Percentiles rank a stretch among this genome's conserved stretches.
These are phyloP conservation scores for Aegle marmelos DNA, from an alignment of 345 rosid species.

Conservation along the genomic window DNA sequence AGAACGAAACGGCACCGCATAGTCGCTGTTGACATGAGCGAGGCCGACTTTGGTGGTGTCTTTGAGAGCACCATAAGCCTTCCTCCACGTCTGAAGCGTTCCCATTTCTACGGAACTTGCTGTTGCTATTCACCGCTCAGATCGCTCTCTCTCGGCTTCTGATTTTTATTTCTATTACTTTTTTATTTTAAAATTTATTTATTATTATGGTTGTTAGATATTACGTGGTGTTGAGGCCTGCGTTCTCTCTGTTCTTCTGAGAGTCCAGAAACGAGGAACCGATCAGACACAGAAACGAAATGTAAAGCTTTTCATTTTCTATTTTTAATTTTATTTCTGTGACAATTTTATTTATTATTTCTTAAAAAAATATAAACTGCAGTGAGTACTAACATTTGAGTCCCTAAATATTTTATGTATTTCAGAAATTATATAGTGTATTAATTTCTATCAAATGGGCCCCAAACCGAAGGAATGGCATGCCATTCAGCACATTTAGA, in stretches of 20 bases:
- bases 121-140: constrained; percentile 15
- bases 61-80: constrained; percentile 93
- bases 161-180: background rate
- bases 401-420: background rate
- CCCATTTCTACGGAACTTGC: constrained; percentile 63
- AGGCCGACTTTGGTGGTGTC: constrained; percentile 99
- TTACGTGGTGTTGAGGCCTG: constrained; percentile 32
- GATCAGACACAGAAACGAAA: background rate
- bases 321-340: background rate
- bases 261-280: background rate
- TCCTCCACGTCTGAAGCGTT: constrained; percentile 94
- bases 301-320: background rate
- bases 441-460: no score
- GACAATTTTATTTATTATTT: background rate
- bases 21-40: constrained; percentile 98
- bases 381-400: background rate
- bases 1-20: constrained; percentile 50
- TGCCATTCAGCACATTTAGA: no score
- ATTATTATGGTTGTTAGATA: background rate
- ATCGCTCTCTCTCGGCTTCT: constrained; percentile 6
- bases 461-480: background rate
- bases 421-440: background rate
- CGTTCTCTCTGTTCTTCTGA: background rate
- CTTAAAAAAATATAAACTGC: background rate
- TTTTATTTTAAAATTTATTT: background rate